Evolutionary conservation across 1,139 yeast genomes (phyloP), one percentile per base, ranked within the genome.

Genomic region (Protomyces arabidopsidicola): DNA sequence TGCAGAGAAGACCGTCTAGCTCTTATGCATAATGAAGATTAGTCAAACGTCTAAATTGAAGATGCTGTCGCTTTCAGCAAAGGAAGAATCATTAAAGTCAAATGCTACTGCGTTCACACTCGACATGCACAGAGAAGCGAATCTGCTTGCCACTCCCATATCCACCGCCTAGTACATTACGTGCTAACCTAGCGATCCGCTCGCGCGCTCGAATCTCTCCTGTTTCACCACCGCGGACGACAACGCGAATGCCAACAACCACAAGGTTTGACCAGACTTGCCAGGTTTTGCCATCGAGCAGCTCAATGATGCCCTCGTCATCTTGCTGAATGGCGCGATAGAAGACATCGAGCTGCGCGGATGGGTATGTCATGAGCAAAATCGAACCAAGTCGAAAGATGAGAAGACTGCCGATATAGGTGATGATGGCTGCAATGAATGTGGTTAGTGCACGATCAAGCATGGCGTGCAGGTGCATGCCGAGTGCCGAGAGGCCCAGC

Each of bases 331-430:
- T 31, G 14, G 54, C 50, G 1, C 45, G 36, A 36, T 45, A 55
- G 35, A 60, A 45, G 10, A 48, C 54, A 2, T 36, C 50, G 34
- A 60, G 35, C 34, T 55, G 35, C 20, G 22, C n/a, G 16, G 58
- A 54, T n/a, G 64, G 64, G 24, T 60, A 60, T n/a, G 64, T 60
- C 64, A 60, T 60, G 38, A 53, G 54, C 50, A 60, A 39, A 3
- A 60, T 60, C 18, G 59, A 53, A 16, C 64, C 64, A n/a, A 60
- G 48, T 5, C 59, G 45, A 22, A 22, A 60, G 20, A 45, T 54
- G 50, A 55, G 34, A 14, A 55, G 31, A 16, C 53, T 18, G 39
- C 64, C 58, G 27, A 60, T 53, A 27, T 45, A 48, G 35, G 42
- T 52, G 45, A 60, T 14, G 6, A 45, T 27, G 4, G 14, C 36